These are phyloP conservation scores for Termitomyces sp. DNA, from an alignment of 768 basidiomycete species.

Conservation along the genomic window DNA sequence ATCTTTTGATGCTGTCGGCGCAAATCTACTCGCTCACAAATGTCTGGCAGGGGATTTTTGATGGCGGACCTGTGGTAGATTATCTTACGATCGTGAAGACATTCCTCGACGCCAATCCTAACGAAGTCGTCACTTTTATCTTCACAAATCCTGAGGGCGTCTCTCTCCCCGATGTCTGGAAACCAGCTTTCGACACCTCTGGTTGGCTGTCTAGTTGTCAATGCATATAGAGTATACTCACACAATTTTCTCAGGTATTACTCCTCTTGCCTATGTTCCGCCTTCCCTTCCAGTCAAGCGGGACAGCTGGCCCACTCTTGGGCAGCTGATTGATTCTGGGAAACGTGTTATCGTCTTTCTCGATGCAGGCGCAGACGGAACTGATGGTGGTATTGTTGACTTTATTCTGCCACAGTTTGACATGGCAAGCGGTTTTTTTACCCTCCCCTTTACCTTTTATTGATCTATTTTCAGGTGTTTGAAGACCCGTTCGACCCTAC, in stretches of 20 bases:
- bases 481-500: constrained; percentile 5
- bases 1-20: background rate
- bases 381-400: constrained; percentile 2
- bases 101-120: constrained; percentile 55
- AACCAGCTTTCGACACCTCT: constrained; percentile 43
- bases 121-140: constrained; percentile 58
- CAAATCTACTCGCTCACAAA: background rate
- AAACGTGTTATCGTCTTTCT: constrained; percentile 46
- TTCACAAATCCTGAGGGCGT: constrained; percentile 61
- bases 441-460: background rate
- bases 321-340: constrained; percentile 48
- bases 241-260: constrained; percentile 24
- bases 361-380: constrained; percentile 9
- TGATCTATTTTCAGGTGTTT: background rate
- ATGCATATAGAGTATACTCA: background rate
- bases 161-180: constrained; percentile 42
- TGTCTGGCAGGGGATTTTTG: constrained; percentile 34
- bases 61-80: constrained; percentile 42
- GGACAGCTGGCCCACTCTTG: constrained; percentile 59
- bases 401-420: constrained; percentile 11
- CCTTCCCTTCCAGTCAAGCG: constrained; percentile 34
- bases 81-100: constrained; percentile 50
- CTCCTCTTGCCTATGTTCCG: constrained; percentile 46
- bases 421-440: background rate
- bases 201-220: constrained; percentile 23